Conservation (phyloP, 2,329 filamentous ascomycete genomes). For the Colletotrichum costaricense region DNA sequence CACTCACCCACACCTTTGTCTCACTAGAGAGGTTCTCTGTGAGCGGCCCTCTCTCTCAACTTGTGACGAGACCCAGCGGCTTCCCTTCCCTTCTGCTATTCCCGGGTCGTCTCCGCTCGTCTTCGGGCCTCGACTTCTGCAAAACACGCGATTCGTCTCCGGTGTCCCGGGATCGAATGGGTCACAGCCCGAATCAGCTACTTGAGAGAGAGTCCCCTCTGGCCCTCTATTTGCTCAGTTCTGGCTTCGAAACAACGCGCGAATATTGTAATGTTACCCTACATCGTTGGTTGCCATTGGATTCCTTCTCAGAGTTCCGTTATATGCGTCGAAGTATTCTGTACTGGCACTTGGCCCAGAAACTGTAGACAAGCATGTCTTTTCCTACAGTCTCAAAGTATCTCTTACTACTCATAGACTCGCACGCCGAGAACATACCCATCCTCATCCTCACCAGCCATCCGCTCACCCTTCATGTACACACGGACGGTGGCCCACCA, state of each 20-base stretch:
- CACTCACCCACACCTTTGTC: not conserved
- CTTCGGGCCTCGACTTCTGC: conserved; percentile 12
- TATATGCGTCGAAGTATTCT: not conserved
- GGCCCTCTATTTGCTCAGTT: not conserved
- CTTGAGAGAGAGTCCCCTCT: not conserved
- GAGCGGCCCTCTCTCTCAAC: not conserved
- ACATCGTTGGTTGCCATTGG: not conserved
- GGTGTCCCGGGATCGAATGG: conserved; percentile 20
- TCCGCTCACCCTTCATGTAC: not conserved
- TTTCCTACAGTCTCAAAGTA: not conserved
- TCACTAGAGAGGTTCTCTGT: not conserved
- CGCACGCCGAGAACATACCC: not conserved
- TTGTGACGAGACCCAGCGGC: not conserved
- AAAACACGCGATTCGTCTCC: conserved; percentile 23
- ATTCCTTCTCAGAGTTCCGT: not conserved
- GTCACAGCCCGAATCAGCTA: no score
- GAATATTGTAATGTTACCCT: not conserved
- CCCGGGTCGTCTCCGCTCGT: conserved; percentile 24
- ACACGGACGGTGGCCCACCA: conserved; percentile 8
- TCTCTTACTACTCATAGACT: not conserved
- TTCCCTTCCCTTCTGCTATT: conserved; percentile 8
- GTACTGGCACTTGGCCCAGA: not conserved
- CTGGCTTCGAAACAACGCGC: not conserved
- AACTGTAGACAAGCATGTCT: not conserved
- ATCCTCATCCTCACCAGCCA: not conserved